phyloP scores from a whole-genome alignment of 2,329 filamentous ascomycete species.

The Pseudogymnoascus sp. region DNA sequence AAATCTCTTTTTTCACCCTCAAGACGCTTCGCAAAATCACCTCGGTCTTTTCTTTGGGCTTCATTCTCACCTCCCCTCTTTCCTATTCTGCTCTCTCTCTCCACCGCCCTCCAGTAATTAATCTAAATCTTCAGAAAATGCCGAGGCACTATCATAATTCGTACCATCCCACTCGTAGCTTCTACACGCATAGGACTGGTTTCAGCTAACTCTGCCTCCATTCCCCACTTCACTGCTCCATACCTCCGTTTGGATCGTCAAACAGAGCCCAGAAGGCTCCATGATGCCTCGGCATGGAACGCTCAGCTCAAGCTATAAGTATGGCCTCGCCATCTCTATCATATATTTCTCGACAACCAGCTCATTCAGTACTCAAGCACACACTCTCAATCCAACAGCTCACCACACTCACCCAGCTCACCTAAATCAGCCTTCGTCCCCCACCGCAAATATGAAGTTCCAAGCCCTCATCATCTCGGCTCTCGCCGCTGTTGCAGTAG shows the following conservation, averaged over 20 bases:
- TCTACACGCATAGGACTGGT: background rate
- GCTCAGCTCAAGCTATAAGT: background rate
- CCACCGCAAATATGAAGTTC: conserved; percentile 9
- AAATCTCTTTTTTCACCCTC: background rate
- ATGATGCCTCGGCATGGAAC: conserved; percentile 1
- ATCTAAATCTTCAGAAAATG: background rate
- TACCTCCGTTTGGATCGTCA: background rate
- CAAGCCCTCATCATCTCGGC: background rate
- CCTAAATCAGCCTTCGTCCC: background rate
- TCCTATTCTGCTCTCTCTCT: background rate
- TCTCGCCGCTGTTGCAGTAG: background rate
- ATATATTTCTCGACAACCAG: background rate
- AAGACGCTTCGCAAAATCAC: background rate
- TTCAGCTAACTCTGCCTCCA: background rate
- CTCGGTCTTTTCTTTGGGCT: background rate
- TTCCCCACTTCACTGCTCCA: background rate
- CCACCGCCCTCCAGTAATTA: background rate
- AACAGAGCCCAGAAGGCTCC: background rate
- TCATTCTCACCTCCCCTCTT: background rate
- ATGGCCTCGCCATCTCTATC: background rate
- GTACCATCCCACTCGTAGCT: background rate
- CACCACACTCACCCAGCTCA: background rate
- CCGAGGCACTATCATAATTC: background rate
- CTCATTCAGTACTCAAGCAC: background rate
- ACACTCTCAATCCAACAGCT: background rate